These are phyloP conservation scores for Tuber umbilicatum DNA, from an alignment of 495 filamentous ascomycete species.

Conservation along the genomic window DNA sequence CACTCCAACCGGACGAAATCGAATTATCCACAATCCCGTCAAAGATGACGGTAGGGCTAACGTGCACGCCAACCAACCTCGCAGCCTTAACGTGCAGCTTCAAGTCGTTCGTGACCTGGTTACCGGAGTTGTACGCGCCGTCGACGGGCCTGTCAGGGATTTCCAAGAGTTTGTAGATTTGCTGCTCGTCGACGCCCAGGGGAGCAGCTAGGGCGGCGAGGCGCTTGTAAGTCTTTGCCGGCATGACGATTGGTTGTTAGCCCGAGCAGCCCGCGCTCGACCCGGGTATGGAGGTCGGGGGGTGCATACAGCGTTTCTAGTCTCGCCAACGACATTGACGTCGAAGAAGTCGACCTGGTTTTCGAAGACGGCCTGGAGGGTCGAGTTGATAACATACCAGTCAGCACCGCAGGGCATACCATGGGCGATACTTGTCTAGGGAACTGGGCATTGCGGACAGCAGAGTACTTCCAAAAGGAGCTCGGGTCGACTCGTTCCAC, in stretches of 20 bases:
- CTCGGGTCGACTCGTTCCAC: constrained; percentile 60
- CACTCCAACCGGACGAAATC: constrained; percentile 70
- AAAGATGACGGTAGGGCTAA: constrained; percentile 82
- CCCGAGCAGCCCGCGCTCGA: neutral
- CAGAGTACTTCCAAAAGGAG: constrained; percentile 72
- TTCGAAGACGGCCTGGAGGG: constrained; percentile 54
- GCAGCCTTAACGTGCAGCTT: constrained; percentile 79
- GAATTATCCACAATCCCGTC: constrained; percentile 73
- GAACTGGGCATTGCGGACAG: constrained; percentile 24
- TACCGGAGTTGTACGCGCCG: constrained; percentile 66
- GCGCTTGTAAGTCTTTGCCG: constrained; percentile 62
- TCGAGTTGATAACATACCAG: neutral
- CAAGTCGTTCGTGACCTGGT: constrained; percentile 70
- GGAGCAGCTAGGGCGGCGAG: constrained; percentile 60
- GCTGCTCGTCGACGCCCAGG: constrained; percentile 59
- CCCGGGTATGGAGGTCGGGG: neutral
- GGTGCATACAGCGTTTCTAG: constrained; percentile 52
- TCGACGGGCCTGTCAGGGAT: constrained; percentile 57
- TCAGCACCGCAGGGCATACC: neutral
- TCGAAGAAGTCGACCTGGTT: constrained; percentile 71
- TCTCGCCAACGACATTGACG: constrained; percentile 70
- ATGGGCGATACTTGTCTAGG: neutral
- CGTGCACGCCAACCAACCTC: constrained; percentile 71
- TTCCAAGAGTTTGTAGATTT: constrained; percentile 58
- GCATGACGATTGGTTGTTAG: neutral